These are phyloP conservation scores for Poterioochromonas sp. DNA, from an alignment of 352 stramenopile genomes.

Conservation along the genomic window DNA sequence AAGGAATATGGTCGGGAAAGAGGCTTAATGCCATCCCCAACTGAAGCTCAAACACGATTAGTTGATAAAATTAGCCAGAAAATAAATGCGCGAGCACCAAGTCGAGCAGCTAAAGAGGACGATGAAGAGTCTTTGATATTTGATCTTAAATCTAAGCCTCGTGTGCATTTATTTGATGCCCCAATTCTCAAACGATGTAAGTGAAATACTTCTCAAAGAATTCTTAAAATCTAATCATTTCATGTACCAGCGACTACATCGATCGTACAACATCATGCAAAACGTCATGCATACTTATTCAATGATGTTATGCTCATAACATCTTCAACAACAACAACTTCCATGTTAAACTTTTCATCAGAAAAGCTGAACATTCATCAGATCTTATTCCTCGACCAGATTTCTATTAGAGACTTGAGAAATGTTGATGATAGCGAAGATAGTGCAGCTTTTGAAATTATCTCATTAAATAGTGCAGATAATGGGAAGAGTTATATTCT, in stretches of 20 bases:
- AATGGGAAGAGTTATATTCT: background rate
- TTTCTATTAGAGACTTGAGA: background rate
- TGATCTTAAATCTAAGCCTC: background rate
- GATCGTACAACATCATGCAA: background rate
- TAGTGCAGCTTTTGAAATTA: conserved; percentile 1
- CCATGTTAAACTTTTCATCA: background rate
- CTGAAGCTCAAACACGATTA: background rate
- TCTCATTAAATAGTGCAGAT: background rate
- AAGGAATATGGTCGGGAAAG: background rate
- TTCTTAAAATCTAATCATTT: background rate
- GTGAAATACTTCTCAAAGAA: background rate
- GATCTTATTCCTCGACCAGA: background rate
- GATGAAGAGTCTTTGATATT: too few species aligned
- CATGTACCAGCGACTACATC: background rate
- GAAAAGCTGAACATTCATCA: background rate
- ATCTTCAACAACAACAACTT: background rate
- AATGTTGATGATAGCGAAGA: background rate
- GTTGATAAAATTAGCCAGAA: background rate
- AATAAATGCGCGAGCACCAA: background rate
- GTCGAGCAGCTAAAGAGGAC: background rate
- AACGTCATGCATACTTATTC: background rate
- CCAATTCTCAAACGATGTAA: conserved; percentile 6
- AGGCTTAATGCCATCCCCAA: background rate
- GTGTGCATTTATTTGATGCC: background rate
- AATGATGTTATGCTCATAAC: conserved; percentile 26